Percentiles rank a stretch among this genome's conserved stretches.
Evolutionary conservation across 352 stramenopile species (phyloP).

Genomic region (Globisporangium parvum): DNA sequence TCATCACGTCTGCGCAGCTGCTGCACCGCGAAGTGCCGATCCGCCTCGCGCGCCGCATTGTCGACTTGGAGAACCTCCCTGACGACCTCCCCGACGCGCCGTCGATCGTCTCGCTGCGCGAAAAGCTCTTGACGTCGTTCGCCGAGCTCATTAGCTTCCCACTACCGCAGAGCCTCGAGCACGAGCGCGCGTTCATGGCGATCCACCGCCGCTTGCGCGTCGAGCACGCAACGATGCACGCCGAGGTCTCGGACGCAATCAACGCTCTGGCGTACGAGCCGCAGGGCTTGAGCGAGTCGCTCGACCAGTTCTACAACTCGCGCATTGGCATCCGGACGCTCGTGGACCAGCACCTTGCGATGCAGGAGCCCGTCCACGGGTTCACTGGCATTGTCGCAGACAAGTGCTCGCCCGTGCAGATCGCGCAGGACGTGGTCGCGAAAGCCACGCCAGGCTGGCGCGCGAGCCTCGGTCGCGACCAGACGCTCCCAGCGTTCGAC

Average conservation of each 20-base stretch:
- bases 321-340: conserved; percentile 81
- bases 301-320: conserved; percentile 83
- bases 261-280: conserved; percentile 50
- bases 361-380: conserved; percentile 43
- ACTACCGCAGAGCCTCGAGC: conserved; percentile 45
- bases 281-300: conserved; percentile 43
- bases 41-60: conserved; percentile 70
- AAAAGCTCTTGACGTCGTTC: conserved; percentile 65
- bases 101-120: conserved; percentile 55
- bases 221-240: conserved; percentile 70
- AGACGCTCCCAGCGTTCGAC: conserved; percentile 50
- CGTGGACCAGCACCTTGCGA: conserved; percentile 71
- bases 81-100: conserved; percentile 51
- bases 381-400: conserved; percentile 66
- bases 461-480: conserved; percentile 28
- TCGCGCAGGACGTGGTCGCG: conserved; percentile 49
- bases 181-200: conserved; percentile 52
- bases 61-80: conserved; percentile 79
- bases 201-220: conserved; percentile 50
- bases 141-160: conserved; percentile 62
- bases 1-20: conserved; percentile 74
- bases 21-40: conserved; percentile 79
- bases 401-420: conserved; percentile 57
- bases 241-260: conserved; percentile 57
- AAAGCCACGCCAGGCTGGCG: conserved; percentile 54